These are phyloP conservation scores for Coelastrella sp. DNA, from an alignment of 139 green algal genomes.

Conservation along the genomic window DNA sequence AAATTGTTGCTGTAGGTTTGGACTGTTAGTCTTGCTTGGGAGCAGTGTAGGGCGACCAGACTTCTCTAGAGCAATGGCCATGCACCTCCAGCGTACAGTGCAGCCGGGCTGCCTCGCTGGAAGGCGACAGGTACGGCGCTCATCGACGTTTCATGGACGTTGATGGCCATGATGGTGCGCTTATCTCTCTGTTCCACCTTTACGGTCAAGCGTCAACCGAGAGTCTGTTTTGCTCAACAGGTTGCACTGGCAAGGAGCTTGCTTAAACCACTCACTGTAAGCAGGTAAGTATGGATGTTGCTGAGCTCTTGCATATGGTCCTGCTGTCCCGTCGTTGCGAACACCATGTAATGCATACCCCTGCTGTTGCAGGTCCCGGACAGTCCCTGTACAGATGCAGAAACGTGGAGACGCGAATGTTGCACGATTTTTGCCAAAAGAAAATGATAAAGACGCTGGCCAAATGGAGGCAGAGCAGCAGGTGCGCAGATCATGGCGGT, in stretches of 20 bases:
- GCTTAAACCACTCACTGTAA: too few species aligned
- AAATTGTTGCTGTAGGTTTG: too few species aligned
- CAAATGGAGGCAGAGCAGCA: background rate
- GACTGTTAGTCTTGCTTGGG: background rate
- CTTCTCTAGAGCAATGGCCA: background rate
- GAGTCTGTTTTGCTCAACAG: background rate
- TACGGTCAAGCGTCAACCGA: background rate
- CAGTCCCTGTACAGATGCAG: background rate
- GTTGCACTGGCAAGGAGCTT: background rate
- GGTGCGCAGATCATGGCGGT: background rate
- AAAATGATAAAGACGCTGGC: background rate
- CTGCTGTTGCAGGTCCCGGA: background rate
- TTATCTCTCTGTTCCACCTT: too few species aligned
- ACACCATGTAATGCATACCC: background rate
- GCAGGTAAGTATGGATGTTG: too few species aligned
- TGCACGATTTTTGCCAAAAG: conserved; percentile 31
- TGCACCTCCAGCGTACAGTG: background rate
- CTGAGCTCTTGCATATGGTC: too few species aligned
- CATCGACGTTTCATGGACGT: background rate
- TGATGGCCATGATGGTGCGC: too few species aligned
- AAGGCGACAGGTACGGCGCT: background rate
- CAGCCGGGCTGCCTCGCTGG: background rate
- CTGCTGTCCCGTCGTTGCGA: too few species aligned
- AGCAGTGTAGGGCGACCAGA: too few species aligned
- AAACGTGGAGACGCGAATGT: background rate